Base-by-base conservation (phyloP, 2,329 filamentous ascomycete species). In the Fusarium nodosum region DNA sequence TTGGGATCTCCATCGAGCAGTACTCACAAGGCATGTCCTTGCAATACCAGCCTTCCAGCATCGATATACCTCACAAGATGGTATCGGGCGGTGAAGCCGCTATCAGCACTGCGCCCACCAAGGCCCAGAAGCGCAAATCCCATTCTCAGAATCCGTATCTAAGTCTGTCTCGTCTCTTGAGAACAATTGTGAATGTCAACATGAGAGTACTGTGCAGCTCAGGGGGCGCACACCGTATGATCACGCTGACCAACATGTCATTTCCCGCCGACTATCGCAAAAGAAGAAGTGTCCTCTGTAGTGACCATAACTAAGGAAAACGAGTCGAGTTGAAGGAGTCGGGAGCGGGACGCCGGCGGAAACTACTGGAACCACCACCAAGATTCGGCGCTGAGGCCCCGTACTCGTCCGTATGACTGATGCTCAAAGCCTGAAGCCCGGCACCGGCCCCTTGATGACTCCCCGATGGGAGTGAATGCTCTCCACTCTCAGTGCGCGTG, bases 241-340 rank as follows among this genome's bases (percentile, higher is more conserved):
- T 74, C 72, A 74, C 72, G 72, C 62, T 72, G 74, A 62, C 64
- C 56, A 74, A 66, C 58, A 68, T 67, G 64, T 72, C 69, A 73
- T 74, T 74, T 73, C 72, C 72, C 65, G 55, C 60, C 62, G 59
- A 66, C 69, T 64, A 69, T 53, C 61, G 42, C 46, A 54, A 28
- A 38, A 41, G 20, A 28, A 50, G 51, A 60, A 41, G 58, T 46
- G 30, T 20, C 16, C 28, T 46, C 28, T 10, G 4, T 31, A 30
- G n/a, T 13, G 31, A 20, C 44, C 28, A 28, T 28, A 52, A n/a
- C 34, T 52, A 41, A 52, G 22, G 20, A 50, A n/a, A 50, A 31
- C 47, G 15, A 50, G 47, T 50, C n/a, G 48, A 52, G 48, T 41
- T 13, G 16, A 56, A 34, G 18, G 12, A 34, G 58, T 59, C 63